phyloP scores from a whole-genome alignment of 164 flowering plant species.

The Berberis vulgaris region DNA sequence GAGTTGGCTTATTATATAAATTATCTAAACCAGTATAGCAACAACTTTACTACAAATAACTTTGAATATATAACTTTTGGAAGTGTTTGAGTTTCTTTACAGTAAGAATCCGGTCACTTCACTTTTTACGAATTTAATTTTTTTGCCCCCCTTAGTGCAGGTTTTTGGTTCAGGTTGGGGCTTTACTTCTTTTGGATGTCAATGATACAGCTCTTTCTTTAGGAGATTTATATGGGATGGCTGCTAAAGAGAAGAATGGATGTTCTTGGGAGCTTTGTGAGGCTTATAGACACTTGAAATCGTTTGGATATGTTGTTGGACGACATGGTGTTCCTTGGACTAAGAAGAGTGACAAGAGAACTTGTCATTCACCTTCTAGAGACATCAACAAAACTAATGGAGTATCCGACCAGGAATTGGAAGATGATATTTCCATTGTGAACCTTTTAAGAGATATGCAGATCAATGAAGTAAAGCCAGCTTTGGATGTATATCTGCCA shows the following conservation, averaged over 20 bases:
- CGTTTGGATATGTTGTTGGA: conserved; percentile 72
- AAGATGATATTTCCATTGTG: conserved; percentile 12
- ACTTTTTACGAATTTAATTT: not conserved
- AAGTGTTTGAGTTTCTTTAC: no score
- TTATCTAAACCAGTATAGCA: no score
- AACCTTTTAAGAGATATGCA: conserved; percentile 27
- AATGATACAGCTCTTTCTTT: conserved; percentile 27
- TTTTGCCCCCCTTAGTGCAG: conserved; percentile 17
- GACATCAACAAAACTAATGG: conserved; percentile 7
- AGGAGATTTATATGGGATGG: conserved; percentile 36
- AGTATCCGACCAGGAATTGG: conserved; percentile 6
- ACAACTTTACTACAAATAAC: no score
- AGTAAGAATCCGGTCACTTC: no score
- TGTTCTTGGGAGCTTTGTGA: conserved; percentile 63
- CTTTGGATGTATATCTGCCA: conserved; percentile 74
- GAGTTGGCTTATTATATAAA: no score
- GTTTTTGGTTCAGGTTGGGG: conserved; percentile 66
- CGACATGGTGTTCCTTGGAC: conserved; percentile 64
- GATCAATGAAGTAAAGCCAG: conserved; percentile 31
- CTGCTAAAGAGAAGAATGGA: conserved; percentile 38
- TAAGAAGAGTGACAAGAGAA: conserved; percentile 28
- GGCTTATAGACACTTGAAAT: conserved; percentile 62
- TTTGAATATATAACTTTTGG: no score
- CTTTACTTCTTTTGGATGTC: conserved; percentile 38
- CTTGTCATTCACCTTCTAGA: conserved; percentile 6